Percentiles rank a stretch among this genome's conserved stretches.
phyloP scores from a whole-genome alignment of 495 filamentous ascomycete genomes.

The Talaromyces stipitatus region DNA sequence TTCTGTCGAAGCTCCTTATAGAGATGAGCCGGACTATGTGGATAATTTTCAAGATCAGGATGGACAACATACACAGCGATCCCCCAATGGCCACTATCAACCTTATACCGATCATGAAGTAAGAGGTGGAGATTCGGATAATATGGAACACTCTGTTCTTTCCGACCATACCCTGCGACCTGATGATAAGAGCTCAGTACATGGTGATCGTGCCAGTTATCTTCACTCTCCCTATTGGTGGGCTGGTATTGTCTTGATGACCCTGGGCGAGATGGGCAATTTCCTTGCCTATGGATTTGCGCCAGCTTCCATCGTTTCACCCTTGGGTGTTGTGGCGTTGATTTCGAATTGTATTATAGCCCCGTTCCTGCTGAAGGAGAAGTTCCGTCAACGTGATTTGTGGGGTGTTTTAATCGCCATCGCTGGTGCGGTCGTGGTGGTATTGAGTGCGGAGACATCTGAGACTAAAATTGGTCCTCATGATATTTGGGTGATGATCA shows the following conservation, averaged over 20 bases:
- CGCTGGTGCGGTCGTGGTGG: conserved; percentile 83
- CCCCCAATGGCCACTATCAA: conserved; percentile 8
- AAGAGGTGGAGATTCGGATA: conserved; percentile 10
- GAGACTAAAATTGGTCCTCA: conserved; percentile 88
- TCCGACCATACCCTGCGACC: conserved; percentile 35
- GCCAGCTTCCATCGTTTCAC: conserved; percentile 97
- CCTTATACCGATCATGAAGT: conserved; percentile 8
- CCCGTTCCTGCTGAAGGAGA: conserved; percentile 84
- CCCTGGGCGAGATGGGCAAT: conserved; percentile 87
- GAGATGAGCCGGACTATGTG: conserved; percentile 18
- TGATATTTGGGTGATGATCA: conserved; percentile 85
- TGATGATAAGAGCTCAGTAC: conserved; percentile 18
- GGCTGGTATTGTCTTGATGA: conserved; percentile 85
- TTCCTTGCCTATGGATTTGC: conserved; percentile 98
- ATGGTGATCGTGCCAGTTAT: conserved; percentile 52
- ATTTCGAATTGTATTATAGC: conserved; percentile 96
- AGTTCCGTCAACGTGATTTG: conserved; percentile 76
- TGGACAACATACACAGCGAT: too few species aligned
- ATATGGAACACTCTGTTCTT: conserved; percentile 22
- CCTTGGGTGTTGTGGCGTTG: conserved; percentile 87
- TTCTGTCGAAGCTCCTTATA: conserved; percentile 14
- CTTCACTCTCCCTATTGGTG: conserved; percentile 93
- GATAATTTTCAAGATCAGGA: conserved; percentile 19
- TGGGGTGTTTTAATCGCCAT: conserved; percentile 82
- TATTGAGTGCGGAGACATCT: conserved; percentile 81